Conservation (phyloP, 176 grass and related monocot species). For the Dactylis glomerata region DNA sequence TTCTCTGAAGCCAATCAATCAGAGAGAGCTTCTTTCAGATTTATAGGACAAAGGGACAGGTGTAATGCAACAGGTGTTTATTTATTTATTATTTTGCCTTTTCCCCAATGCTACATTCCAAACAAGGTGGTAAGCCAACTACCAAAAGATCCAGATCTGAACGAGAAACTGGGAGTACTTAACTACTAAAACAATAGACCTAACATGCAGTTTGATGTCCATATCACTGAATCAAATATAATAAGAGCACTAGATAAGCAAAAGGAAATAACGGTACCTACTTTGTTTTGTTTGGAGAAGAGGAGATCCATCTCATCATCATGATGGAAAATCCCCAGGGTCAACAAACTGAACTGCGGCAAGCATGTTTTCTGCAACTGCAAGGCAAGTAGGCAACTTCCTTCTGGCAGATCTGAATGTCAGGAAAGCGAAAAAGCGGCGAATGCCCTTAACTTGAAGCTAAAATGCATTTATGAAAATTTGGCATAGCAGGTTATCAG, state of each 20-base stretch:
- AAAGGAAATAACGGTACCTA: constrained; percentile 8
- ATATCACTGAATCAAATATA: constrained; percentile 21
- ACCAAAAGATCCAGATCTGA: constrained; percentile 33
- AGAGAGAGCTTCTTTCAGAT: neutral
- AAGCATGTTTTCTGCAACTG: constrained; percentile 15
- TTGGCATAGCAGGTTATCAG: neutral
- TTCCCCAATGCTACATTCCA: constrained; percentile 11
- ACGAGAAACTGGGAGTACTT: neutral
- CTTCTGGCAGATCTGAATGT: neutral
- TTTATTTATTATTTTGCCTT: neutral
- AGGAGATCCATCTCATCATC: constrained; percentile 3
- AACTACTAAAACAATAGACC: constrained; percentile 22
- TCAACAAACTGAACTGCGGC: constrained; percentile 20
- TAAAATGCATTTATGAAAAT: constrained; percentile 13
- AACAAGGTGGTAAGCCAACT: constrained; percentile 34
- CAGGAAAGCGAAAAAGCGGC: neutral
- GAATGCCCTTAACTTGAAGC: neutral
- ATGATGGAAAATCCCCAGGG: neutral
- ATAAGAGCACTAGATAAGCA: neutral
- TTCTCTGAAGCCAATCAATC: neutral
- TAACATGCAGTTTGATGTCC: constrained; percentile 32
- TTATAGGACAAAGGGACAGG: neutral
- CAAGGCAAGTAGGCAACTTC: constrained; percentile 23
- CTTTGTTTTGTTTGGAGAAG: constrained; percentile 22
- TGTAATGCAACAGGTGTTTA: neutral